phyloP scores from a whole-genome alignment of 1,139 yeast species.

The Taphrina communis region DNA sequence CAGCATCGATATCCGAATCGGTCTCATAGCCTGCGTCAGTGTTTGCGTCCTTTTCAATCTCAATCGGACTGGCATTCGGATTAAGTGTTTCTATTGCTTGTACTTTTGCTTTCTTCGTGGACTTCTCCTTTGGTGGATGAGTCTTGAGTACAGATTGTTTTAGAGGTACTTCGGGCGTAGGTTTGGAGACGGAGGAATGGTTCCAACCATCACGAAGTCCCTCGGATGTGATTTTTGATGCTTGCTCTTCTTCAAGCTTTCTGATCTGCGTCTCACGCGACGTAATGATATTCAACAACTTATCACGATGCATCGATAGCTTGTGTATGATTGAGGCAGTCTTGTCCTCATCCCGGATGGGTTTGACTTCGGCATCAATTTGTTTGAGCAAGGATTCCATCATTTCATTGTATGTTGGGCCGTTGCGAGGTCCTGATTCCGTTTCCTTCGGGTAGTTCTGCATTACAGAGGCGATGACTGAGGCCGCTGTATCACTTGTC shows the following conservation, averaged over 20 bases:
- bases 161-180: conserved; percentile 43
- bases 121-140: conserved; percentile 26
- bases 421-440: conserved; percentile 61
- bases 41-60: conserved; percentile 43
- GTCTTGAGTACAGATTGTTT: conserved; percentile 43
- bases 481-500: conserved; percentile 19
- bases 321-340: conserved; percentile 47
- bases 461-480: conserved; percentile 47
- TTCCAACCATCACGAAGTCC: conserved; percentile 96
- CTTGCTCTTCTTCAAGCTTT: conserved; percentile 71
- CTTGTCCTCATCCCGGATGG: conserved; percentile 49
- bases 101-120: conserved; percentile 15
- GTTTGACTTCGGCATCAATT: conserved; percentile 62
- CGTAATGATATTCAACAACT: conserved; percentile 53
- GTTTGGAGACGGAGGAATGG: conserved; percentile 74
- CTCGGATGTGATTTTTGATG: conserved; percentile 79
- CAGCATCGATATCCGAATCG: conserved; percentile 41
- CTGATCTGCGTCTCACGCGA: conserved; percentile 73
- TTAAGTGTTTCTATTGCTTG: conserved; percentile 54
- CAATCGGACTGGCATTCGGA: conserved; percentile 45
- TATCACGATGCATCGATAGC: conserved; percentile 51
- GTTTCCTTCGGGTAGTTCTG: conserved; percentile 51
- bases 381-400: conserved; percentile 84
- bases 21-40: conserved; percentile 40
- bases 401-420: conserved; percentile 90